Evolutionary conservation across 306 rosid genomes (phyloP).

Genomic region (Cotoneaster glaucophyllus): DNA sequence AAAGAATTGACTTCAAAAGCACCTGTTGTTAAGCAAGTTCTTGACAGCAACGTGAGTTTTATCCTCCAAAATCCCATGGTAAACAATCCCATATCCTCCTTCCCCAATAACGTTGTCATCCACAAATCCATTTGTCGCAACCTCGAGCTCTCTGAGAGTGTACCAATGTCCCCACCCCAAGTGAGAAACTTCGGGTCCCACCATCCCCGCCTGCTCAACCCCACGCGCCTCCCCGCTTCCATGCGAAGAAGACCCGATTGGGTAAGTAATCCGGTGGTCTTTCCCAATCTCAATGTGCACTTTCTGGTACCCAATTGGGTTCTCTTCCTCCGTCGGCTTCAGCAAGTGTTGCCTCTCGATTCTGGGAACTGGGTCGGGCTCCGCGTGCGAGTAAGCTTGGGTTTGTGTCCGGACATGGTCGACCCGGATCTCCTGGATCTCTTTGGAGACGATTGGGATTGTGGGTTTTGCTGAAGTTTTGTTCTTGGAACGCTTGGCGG

Average conservation of each 20-base stretch:
- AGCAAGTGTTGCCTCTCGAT: constrained; percentile 38
- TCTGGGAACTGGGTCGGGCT: constrained; percentile 41
- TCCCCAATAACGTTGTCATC: constrained; percentile 76
- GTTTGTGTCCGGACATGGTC: constrained; percentile 24
- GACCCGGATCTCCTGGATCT: constrained; percentile 69
- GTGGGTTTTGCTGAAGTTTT: constrained; percentile 28
- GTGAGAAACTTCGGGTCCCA: constrained; percentile 86
- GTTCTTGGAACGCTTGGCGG: constrained; percentile 53
- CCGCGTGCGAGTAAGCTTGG: constrained; percentile 34
- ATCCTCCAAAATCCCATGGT: constrained; percentile 66
- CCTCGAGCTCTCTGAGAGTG: constrained; percentile 84
- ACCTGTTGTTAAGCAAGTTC: constrained; percentile 85
- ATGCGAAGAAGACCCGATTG: constrained; percentile 48
- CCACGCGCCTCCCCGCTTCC: constrained; percentile 46
- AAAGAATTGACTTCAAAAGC: neutral
- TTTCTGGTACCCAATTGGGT: constrained; percentile 27
- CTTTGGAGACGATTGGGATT: constrained; percentile 61
- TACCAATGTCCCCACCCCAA: constrained; percentile 97
- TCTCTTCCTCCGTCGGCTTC: constrained; percentile 48
- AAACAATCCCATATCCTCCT: constrained; percentile 90
- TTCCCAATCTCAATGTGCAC: constrained; percentile 78
- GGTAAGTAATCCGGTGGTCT: constrained; percentile 65
- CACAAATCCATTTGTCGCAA: constrained; percentile 54
- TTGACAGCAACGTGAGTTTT: constrained; percentile 64
- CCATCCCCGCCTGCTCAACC: constrained; percentile 44